Evolutionary conservation across 2,329 filamentous ascomycete genomes (phyloP), one percentile per base, ranked within the genome.

Genomic region (Karstenula rhodostoma): DNA sequence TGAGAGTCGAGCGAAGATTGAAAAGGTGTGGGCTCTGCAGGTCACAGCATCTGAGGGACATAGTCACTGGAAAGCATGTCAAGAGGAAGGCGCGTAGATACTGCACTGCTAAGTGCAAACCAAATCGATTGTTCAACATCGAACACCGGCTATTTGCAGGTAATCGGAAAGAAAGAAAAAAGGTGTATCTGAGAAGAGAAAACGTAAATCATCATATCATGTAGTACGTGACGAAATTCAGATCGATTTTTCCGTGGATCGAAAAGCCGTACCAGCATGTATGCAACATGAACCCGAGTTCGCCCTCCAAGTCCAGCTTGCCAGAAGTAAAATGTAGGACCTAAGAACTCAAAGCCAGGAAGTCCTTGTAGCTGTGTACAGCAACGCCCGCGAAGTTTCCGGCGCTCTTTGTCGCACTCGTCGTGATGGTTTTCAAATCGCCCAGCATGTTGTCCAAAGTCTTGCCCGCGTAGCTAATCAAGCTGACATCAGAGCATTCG

Each of bases 1-100:
- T 57, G 72, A 75, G 40, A 81, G 78, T 64, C 76, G 75, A 64
- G 68, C 67, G 22, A 75, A 77, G 59, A 74, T 81, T 35, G 78
- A 82, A 58, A 69, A 71, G 46, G 69, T 72, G n/a, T 63, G 67
- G 64, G 50, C 66, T 57, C 56, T 72, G 52, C 64, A 58, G 57
- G 17, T 40, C 13, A 19, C 12, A 13, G 19, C 10, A 2, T 10
- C 3, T 22, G n/a, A 17, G 6, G 15, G 4, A 40, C 12, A 17
- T 29, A 10, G 29, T 32, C 29, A 32, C 29, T 5, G 2, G 29
- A 32, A 10, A n/a, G 17, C 37, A 5, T 4, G 17, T 7, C 4
- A 19, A 19, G 17, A n/a, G 37, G 37, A 17, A 40, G 37, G 37
- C 37, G 17, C 35, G 35, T 37, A 4, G 8, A 17, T 2, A 10